phyloP scores from a whole-genome alignment of 495 filamentous ascomycete genomes.

The Tuber microsphaerosporum region DNA sequence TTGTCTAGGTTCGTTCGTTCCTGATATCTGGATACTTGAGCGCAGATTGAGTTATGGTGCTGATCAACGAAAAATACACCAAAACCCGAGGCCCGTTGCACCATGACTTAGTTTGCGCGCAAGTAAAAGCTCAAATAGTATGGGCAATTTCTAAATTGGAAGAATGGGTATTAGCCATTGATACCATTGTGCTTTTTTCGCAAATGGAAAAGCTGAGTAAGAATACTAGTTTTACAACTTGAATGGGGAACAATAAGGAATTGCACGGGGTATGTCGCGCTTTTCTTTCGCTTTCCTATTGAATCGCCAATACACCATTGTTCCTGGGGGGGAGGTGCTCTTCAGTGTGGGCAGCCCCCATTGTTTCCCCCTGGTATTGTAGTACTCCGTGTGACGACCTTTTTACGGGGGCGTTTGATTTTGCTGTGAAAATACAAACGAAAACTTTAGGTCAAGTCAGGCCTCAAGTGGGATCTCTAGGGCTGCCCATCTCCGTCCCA shows the following conservation, averaged over 20 bases:
- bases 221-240: not conserved
- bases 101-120: no score
- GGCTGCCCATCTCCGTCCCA: not conserved
- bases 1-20: not conserved
- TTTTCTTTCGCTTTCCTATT: not conserved
- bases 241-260: not conserved
- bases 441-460: not conserved
- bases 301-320: not conserved
- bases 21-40: not conserved
- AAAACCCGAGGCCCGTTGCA: no score
- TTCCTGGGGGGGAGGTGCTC: not conserved
- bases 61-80: no score
- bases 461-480: not conserved
- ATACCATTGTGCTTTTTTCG: not conserved
- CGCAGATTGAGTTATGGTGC: no score
- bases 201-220: not conserved
- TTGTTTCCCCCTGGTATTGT: not conserved
- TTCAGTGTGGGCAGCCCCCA: not conserved
- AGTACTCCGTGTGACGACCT: not conserved
- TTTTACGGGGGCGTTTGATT: not conserved
- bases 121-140: not conserved
- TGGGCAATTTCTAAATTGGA: not conserved
- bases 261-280: not conserved
- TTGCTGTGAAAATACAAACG: not conserved
- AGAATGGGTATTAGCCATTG: not conserved